Evolutionary conservation across 2,329 filamentous ascomycete species (phyloP), one percentile per base, ranked within the genome.

Genomic region (Ophiostoma ulmi): DNA sequence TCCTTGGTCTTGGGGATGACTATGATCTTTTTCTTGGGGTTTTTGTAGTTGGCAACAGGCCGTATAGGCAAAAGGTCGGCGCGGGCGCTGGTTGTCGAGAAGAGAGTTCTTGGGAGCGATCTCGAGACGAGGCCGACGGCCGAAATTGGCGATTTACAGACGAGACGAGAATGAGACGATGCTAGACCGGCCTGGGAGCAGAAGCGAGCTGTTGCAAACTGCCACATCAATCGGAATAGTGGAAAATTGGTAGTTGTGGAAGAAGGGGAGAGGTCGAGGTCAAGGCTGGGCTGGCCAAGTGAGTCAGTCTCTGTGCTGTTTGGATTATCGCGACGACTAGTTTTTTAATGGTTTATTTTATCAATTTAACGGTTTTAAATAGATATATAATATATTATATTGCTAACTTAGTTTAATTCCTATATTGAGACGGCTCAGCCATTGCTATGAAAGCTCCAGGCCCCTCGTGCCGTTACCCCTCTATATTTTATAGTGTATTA

Each of bases 171-270:
- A 22, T 48, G 55, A 14, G 38, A 58, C 69, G 58, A 63, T 67
- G 68, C 67, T 67, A 70, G 67, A 48, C 72, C 70, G 71, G 72
- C 71, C 70, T 61, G 70, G 61, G 41, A 65, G 48, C 64, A 64
- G 41, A 70, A 35, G 41, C 68, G 68, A 17, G 52, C 36, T 13
- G 68, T 31, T 20, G 41, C 69, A 72, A 71, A 61, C 14, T 52
- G 58, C 70, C 69, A 41, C 73, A 74, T 74, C 72, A 74, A 74
- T 72, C 61, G 66, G 36, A 10, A 63, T 22, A 41, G 22, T 26
- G 39, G n/a, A 66, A 39, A 22, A 26, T 11, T 4, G 11, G n/a
- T 41, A 22, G 65, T 58, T 22, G 22, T 41, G 65, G 52, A 26
- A 58, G 52, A 48, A 39, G 63, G 63, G 7, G 31, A 64, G 31